phyloP scores from a whole-genome alignment of 179 eudicot genomes.

The Corrigiola litoralis region DNA sequence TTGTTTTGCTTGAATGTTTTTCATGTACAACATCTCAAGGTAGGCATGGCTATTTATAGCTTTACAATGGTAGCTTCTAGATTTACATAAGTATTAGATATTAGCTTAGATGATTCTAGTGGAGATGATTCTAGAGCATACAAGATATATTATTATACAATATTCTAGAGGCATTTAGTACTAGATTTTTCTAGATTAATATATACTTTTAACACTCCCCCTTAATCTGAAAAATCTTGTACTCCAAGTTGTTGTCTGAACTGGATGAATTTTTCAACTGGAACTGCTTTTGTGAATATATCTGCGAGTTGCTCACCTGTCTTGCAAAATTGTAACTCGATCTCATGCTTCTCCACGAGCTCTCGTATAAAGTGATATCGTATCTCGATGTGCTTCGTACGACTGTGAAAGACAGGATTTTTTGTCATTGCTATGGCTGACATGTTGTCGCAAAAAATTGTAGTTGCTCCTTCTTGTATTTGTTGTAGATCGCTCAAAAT shows the following conservation, averaged over 20 bases:
- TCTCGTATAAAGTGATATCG: not conserved
- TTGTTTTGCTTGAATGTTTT: too few species aligned
- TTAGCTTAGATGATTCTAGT: too few species aligned
- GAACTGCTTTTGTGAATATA: not conserved
- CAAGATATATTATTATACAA: too few species aligned
- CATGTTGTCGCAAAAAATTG: not conserved
- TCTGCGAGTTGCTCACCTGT: not conserved
- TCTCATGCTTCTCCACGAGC: not conserved
- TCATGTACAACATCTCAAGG: too few species aligned
- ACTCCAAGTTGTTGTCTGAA: not conserved
- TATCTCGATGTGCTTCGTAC: not conserved
- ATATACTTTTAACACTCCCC: not conserved
- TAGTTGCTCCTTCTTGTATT: not conserved
- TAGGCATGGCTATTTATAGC: too few species aligned
- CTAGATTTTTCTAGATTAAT: not conserved
- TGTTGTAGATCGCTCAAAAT: not conserved
- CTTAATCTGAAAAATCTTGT: not conserved
- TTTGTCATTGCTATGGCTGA: slow-evolving; percentile 3
- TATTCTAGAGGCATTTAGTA: too few species aligned
- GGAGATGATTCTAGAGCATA: too few species aligned
- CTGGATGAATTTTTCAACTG: not conserved
- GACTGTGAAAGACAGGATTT: not conserved
- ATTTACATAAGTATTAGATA: too few species aligned
- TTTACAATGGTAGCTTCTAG: too few species aligned
- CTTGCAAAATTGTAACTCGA: not conserved